These are phyloP conservation scores for Diaporthe caulivora DNA, from an alignment of 2,329 filamentous ascomycete species.

Conservation along the genomic window DNA sequence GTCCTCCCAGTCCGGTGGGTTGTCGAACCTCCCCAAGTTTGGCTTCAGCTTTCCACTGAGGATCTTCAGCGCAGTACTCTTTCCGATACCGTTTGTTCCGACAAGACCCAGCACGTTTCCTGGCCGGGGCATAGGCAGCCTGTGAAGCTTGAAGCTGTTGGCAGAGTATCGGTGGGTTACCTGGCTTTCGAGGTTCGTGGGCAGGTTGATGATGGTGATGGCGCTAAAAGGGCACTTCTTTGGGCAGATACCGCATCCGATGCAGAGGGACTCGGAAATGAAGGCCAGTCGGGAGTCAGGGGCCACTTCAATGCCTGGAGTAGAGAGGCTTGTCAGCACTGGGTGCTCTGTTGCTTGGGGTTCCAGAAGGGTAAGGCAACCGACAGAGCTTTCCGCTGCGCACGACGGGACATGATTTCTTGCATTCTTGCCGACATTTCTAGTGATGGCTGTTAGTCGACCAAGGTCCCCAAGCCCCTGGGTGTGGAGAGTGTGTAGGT, in stretches of 20 bases:
- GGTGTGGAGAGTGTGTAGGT: background rate
- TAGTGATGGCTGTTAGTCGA: conserved; percentile 49
- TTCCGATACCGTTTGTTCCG: conserved; percentile 99
- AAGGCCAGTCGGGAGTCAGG: conserved; percentile 94
- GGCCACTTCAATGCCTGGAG: conserved; percentile 95
- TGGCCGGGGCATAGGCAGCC: conserved; percentile 88
- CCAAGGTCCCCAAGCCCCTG: background rate
- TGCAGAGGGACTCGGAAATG: conserved; percentile 95
- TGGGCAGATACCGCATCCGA: conserved; percentile 99
- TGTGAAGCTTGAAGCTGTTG: conserved; percentile 99
- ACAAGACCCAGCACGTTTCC: conserved; percentile 96
- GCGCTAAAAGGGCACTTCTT: conserved; percentile 99
- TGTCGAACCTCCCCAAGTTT: conserved; percentile 93
- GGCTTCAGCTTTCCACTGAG: conserved; percentile 98
- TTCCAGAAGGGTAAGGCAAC: conserved; percentile 73
- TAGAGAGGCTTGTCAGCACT: conserved; percentile 85
- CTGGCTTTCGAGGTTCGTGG: conserved; percentile 97
- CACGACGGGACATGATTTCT: conserved; percentile 97
- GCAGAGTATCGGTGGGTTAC: conserved; percentile 99
- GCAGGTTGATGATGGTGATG: conserved; percentile 99
- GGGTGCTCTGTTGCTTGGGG: background rate
- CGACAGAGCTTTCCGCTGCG: conserved; percentile 82
- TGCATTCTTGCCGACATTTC: conserved; percentile 99
- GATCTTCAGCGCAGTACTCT: conserved; percentile 99
- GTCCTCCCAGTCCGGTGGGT: conserved; percentile 99